A percentile compares a stretch with the other conserved stretches of the same genome.
Conservation (phyloP, 768 basidiomycete species). For the Phylloporus sp. region DNA sequence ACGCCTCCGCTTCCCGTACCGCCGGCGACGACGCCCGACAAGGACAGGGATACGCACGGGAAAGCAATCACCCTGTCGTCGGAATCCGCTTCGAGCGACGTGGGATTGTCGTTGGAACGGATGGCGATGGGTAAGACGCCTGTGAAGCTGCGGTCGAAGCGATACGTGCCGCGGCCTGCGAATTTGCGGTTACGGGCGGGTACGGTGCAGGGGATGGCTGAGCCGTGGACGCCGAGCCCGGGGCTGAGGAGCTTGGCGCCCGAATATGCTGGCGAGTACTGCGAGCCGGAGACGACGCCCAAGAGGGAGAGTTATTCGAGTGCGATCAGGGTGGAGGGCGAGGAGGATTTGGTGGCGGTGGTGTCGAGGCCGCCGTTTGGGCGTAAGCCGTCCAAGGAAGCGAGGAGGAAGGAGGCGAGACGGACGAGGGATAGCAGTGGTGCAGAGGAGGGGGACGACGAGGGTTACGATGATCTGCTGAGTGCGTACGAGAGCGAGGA, state of each 20-base stretch:
- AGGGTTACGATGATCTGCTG: conserved; percentile 68
- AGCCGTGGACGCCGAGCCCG: conserved; percentile 39
- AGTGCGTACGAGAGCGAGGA: conserved; percentile 83
- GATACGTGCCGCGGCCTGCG: conserved; percentile 41
- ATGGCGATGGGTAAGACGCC: conserved; percentile 36
- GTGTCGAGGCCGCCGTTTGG: conserved; percentile 22
- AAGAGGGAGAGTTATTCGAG: conserved; percentile 45
- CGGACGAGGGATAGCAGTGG: conserved; percentile 53
- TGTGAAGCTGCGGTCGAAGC: conserved; percentile 48
- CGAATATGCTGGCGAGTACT: conserved; percentile 50
- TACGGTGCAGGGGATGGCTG: conserved; percentile 4
- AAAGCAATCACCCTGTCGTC: not conserved
- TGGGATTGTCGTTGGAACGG: conserved; percentile 33
- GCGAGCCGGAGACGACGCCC: conserved; percentile 53
- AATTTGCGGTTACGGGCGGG: conserved; percentile 41
- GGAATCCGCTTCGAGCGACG: conserved; percentile 31
- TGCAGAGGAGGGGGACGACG: conserved; percentile 74
- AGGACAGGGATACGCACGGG: not conserved
- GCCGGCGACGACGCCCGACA: not conserved
- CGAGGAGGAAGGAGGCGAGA: conserved; percentile 42
- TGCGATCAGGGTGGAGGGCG: conserved; percentile 10
- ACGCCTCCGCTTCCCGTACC: conserved; percentile 26
- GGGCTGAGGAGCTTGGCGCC: conserved; percentile 46
- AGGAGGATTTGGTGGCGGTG: conserved; percentile 2
- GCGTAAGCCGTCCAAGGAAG: conserved; percentile 29